These are phyloP conservation scores for Agrostemma githago DNA, from an alignment of 148 eudicot genomes.

Conservation along the genomic window DNA sequence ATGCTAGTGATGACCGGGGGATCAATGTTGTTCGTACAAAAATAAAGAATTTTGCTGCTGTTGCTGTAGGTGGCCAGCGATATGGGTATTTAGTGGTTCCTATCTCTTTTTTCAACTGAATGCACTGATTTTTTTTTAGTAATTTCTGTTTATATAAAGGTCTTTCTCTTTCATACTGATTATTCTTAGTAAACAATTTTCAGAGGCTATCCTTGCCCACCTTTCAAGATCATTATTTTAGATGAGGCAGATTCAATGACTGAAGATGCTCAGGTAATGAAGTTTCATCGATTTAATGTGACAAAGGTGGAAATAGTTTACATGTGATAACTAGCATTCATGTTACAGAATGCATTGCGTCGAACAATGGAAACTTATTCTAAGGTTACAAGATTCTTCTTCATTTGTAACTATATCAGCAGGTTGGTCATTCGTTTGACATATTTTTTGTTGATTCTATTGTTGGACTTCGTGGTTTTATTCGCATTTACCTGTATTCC, in stretches of 20 bases:
- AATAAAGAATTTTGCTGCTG: constrained; percentile 85
- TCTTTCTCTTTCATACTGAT: neutral
- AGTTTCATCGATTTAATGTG: neutral
- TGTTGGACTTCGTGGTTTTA: neutral
- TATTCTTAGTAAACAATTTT: neutral
- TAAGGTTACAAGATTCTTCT: constrained; percentile 93
- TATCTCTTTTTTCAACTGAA: constrained; percentile 19
- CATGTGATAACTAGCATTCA: constrained; percentile 6
- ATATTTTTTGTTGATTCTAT: neutral
- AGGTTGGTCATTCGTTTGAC: constrained; percentile 41
- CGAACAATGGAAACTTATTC: constrained; percentile 98
- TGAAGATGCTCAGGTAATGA: constrained; percentile 92
- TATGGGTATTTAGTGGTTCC: constrained; percentile 44
- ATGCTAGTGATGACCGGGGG: constrained; percentile 99
- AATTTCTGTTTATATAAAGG: neutral
- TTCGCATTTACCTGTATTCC: neutral
- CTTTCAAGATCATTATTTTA: constrained; percentile 83
- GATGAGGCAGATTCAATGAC: constrained; percentile 99
- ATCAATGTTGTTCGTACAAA: constrained; percentile 97
- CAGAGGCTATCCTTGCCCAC: constrained; percentile 91
- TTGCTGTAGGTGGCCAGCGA: constrained; percentile 78
- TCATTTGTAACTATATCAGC: constrained; percentile 96
- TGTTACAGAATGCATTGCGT: constrained; percentile 82
- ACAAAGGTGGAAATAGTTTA: neutral
- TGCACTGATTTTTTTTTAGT: neutral